Evolutionary conservation across 176 grass and related monocot species (phyloP), one percentile per base, ranked within the genome.

Genomic region (Stipa capillata): DNA sequence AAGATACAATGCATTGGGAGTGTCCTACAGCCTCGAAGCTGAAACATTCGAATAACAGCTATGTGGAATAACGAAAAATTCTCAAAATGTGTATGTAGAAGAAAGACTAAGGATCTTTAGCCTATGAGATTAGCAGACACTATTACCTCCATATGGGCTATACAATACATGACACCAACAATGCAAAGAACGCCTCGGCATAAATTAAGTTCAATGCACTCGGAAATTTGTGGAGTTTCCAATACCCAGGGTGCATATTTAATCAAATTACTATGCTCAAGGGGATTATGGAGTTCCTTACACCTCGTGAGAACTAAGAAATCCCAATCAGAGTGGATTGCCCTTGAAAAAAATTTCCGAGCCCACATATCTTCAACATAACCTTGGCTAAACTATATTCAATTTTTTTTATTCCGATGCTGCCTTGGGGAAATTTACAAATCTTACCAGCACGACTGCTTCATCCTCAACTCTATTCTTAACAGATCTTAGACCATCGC

Each of bases 381-480:
- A 60, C 27, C 4, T 8, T 14, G 1, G 20, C 50, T 27, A 71
- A 62, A 35, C 11, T 15, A 62, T 32, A 59, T 32, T 59, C 56
- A 0, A 15, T 11, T 59, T 5, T 29, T 32, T 32, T 60, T 9
- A 60, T 56, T 20, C 4, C 18, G 29, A 34, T 62, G 58, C 2
- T 65, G 14, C 12, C 6, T 44, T 25, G 16, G 39, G 14, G 0
- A 61, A 52, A 65, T 21, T 42, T 62, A 79, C 21, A 80, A 48
- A 87, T 80, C 83, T 81, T 80, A 97, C 94, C 78, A 93, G 71
- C 29, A 93, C 77, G 28, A 89, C 74, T 75, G 91, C 77, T 93
- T 87, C 93, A 86, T 97, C 93, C 80, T 97, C 94, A 12, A 97
- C 8, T 12, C 84, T 89, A 75, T 97, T 97, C 80, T 97, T 97